Conservation (phyloP, 352 stramenopile genomes). For the Peronosclerospora sorghi region DNA sequence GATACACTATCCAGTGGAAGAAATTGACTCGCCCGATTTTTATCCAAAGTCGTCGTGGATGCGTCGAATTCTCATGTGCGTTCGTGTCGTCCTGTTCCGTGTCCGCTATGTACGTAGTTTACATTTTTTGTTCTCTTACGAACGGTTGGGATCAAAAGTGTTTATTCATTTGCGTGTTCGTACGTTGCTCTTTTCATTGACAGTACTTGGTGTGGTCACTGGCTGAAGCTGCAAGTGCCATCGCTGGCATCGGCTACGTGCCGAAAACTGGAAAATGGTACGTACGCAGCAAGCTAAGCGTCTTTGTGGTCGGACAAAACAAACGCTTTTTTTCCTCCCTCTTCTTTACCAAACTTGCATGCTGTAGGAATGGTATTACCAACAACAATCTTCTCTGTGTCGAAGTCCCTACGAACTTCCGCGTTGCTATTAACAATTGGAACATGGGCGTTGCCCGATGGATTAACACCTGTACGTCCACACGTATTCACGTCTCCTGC, state of each 20-base stretch:
- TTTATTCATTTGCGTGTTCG: neutral
- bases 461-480: conserved; percentile 72
- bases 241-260: conserved; percentile 74
- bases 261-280: conserved; percentile 66
- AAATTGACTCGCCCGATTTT: conserved; percentile 72
- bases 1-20: conserved; percentile 61
- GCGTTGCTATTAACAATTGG: conserved; percentile 83
- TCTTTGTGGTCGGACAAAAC: neutral
- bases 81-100: conserved; percentile 68
- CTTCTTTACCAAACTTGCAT: too few relatives aligned
- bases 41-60: conserved; percentile 47
- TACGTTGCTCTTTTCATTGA: neutral
- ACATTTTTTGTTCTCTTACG: neutral
- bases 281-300: neutral
- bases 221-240: conserved; percentile 55
- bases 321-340: too few relatives aligned
- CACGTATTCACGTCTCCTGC: neutral
- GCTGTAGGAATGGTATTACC: conserved; percentile 75
- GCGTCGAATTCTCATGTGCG: conserved; percentile 62
- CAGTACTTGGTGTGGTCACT: conserved; percentile 85
- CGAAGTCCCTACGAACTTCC: conserved; percentile 78
- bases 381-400: conserved; percentile 82
- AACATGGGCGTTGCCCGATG: conserved; percentile 79
- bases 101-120: conserved; percentile 65
- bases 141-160: neutral